A percentile compares a stretch with the other conserved stretches of the same genome.
Evolutionary conservation across 2,329 filamentous ascomycete species (phyloP).

Genomic region (Lachnellula occidentalis): DNA sequence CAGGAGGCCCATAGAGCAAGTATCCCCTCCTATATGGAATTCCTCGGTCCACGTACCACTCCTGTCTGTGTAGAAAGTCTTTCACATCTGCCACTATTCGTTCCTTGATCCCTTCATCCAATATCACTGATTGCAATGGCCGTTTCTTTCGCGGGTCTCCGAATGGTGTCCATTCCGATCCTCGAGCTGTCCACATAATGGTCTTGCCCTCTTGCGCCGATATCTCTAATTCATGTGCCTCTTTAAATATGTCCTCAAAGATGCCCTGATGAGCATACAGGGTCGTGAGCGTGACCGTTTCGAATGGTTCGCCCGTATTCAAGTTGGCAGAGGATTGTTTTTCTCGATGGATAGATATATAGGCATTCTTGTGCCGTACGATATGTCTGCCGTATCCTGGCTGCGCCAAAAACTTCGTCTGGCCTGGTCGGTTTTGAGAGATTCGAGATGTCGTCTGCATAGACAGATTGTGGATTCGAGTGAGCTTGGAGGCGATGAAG

Average conservation of each 20-base stretch:
- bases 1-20: conserved; percentile 70
- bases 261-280: conserved; percentile 84
- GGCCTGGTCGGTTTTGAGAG: conserved; percentile 59
- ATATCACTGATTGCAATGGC: conserved; percentile 79
- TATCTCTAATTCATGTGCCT: conserved; percentile 76
- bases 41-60: conserved; percentile 80
- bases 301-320: conserved; percentile 82
- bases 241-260: conserved; percentile 83
- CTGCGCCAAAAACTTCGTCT: conserved; percentile 80
- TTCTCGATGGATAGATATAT: conserved; percentile 80
- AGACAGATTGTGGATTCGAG: conserved; percentile 54
- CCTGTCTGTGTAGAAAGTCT: conserved; percentile 57
- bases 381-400: conserved; percentile 88
- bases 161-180: conserved; percentile 78
- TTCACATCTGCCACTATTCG: conserved; percentile 44
- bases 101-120: conserved; percentile 69
- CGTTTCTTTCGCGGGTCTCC: conserved; percentile 82
- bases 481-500: conserved; percentile 47
- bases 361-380: conserved; percentile 78
- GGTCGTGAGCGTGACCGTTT: conserved; percentile 87
- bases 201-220: conserved; percentile 88
- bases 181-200: conserved; percentile 79
- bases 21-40: conserved; percentile 76
- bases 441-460: conserved; percentile 55
- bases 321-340: conserved; percentile 79